These are phyloP conservation scores for Hypoxylon crocopeplum DNA, from an alignment of 495 filamentous ascomycete species.

Conservation along the genomic window DNA sequence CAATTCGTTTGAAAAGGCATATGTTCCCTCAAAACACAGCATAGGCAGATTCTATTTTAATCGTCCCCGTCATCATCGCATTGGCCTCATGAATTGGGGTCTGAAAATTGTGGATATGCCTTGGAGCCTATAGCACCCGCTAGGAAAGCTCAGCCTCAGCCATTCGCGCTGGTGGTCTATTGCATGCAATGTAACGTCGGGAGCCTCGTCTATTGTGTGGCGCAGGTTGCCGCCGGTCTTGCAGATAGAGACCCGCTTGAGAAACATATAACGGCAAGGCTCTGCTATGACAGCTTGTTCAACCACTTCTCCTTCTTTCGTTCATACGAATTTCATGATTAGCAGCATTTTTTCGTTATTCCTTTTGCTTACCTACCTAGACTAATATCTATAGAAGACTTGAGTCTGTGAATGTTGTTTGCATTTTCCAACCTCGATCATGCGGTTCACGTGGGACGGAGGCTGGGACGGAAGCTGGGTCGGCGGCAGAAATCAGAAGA, in stretches of 20 bases:
- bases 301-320: constrained; percentile 2
- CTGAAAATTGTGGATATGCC: neutral
- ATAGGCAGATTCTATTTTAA: neutral
- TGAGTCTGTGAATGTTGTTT: neutral
- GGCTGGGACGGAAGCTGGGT: neutral
- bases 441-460: constrained; percentile 7
- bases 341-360: neutral
- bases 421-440: neutral
- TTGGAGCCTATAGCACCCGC: constrained; percentile 1
- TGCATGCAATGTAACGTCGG: constrained; percentile 29
- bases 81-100: constrained; percentile 4
- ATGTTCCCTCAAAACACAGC: constrained; percentile 1
- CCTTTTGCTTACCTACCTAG: neutral
- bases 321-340: no score
- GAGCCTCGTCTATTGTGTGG: constrained; percentile 29
- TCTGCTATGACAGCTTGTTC: constrained; percentile 10
- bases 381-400: neutral
- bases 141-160: constrained; percentile 21
- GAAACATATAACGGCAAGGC: constrained; percentile 18
- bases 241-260: constrained; percentile 24
- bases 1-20: neutral
- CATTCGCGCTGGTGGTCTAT: constrained; percentile 7
- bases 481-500: neutral
- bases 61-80: neutral
- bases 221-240: constrained; percentile 21